Evolutionary conservation across 2,329 filamentous ascomycete genomes (phyloP).

Genomic region (Scedosporium aurantiacum): DNA sequence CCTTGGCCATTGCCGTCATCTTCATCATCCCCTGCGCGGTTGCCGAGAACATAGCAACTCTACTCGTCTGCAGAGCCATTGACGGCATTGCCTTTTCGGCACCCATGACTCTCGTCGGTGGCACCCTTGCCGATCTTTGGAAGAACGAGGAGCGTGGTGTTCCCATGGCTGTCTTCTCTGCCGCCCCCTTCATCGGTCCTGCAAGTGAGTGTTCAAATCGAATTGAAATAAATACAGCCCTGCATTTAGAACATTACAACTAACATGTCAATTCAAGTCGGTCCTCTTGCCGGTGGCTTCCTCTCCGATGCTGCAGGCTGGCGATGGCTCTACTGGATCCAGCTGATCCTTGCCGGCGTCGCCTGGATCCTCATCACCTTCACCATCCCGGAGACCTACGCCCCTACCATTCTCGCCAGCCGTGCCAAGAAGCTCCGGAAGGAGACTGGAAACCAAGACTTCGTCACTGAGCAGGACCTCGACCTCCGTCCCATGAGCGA

Average conservation of each 20-base stretch:
- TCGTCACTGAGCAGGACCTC: constrained; percentile 72
- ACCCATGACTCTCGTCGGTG: constrained; percentile 77
- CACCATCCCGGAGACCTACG: constrained; percentile 84
- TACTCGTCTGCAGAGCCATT: constrained; percentile 65
- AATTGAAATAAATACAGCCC: too few relatives aligned
- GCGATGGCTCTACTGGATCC: constrained; percentile 83
- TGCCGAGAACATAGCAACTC: constrained; percentile 61
- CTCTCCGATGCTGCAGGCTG: constrained; percentile 59
- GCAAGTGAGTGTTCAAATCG: too few relatives aligned
- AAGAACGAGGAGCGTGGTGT: constrained; percentile 72
- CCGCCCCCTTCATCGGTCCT: constrained; percentile 73
- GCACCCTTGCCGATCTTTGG: constrained; percentile 77
- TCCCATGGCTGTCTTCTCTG: constrained; percentile 77
- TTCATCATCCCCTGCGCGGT: constrained; percentile 76
- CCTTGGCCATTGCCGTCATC: constrained; percentile 58
- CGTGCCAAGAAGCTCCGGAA: constrained; percentile 64
- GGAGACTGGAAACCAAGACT: constrained; percentile 52
- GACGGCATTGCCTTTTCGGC: constrained; percentile 78
- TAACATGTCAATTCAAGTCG: too few relatives aligned
- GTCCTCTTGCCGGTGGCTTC: constrained; percentile 67
- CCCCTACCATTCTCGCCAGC: constrained; percentile 61
- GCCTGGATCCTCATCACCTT: constrained; percentile 71
- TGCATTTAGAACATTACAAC: too few relatives aligned
- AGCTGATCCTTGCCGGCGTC: constrained; percentile 61
- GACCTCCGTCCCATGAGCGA: constrained; percentile 59